phyloP scores from a whole-genome alignment of 2,329 filamentous ascomycete genomes.

The Lachnellula hyalina region DNA sequence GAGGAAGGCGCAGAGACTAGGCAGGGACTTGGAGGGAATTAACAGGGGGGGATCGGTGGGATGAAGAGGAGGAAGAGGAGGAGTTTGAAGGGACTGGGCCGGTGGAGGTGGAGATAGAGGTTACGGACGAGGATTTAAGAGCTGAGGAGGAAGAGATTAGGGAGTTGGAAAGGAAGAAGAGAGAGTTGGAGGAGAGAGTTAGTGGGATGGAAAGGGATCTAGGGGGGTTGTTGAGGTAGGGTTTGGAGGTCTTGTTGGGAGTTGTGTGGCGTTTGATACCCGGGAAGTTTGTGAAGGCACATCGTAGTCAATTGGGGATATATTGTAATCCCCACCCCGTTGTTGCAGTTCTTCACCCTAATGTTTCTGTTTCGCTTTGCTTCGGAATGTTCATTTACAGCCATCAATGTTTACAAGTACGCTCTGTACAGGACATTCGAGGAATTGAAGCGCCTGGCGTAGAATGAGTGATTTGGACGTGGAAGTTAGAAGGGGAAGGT shows the following conservation, averaged over 20 bases:
- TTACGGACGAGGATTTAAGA: slow-evolving; percentile 64
- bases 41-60: slow-evolving; percentile 58
- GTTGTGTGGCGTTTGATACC: slow-evolving; percentile 8
- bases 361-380: too few species aligned
- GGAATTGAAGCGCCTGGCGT: too few species aligned
- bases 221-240: slow-evolving; percentile 45
- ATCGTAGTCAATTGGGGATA: too few species aligned
- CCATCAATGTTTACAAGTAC: too few species aligned
- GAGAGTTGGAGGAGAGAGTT: slow-evolving; percentile 56
- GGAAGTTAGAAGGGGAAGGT: too few species aligned
- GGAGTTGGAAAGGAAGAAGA: slow-evolving; percentile 59
- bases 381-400: too few species aligned
- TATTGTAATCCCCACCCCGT: too few species aligned
- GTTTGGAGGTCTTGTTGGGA: not conserved
- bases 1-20: slow-evolving; percentile 70
- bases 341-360: too few species aligned
- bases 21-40: slow-evolving; percentile 65
- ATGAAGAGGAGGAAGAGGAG: slow-evolving; percentile 48
- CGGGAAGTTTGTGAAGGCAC: not conserved
- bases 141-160: slow-evolving; percentile 63
- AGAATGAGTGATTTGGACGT: too few species aligned
- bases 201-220: slow-evolving; percentile 63
- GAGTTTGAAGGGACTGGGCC: slow-evolving; percentile 36
- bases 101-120: slow-evolving; percentile 36
- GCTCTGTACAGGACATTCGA: too few species aligned